Evolutionary conservation across 2,329 filamentous ascomycete species (phyloP).

Genomic region (Fusarium aywerte): DNA sequence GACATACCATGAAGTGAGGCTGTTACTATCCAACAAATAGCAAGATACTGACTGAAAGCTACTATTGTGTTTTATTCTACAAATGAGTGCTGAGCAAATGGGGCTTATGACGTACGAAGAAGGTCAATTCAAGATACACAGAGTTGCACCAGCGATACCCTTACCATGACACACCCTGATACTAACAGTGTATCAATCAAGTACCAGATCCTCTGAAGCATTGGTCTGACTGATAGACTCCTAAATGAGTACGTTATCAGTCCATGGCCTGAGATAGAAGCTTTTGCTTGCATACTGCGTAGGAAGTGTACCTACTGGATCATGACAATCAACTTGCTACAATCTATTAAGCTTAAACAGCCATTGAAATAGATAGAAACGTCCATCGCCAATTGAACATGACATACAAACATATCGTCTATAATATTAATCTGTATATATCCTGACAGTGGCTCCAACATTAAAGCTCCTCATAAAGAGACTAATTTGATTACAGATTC

Average conservation of each 20-base stretch:
- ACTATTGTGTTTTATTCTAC: neutral
- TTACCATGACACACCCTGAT: neutral
- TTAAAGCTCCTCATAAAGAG: neutral
- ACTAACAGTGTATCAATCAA: neutral
- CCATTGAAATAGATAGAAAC: neutral
- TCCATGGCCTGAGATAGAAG: neutral
- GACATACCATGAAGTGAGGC: neutral
- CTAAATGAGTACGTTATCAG: neutral
- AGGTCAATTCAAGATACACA: neutral
- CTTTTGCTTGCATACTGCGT: neutral
- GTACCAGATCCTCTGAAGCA: no score
- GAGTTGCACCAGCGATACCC: neutral
- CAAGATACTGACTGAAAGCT: neutral
- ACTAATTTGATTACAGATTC: slow-evolving; percentile 17
- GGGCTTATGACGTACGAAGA: neutral
- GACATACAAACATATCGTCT: neutral
- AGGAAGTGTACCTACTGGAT: neutral
- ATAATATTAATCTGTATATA: neutral
- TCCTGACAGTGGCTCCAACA: neutral
- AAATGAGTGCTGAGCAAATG: neutral
- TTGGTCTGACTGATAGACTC: neutral
- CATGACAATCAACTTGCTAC: neutral
- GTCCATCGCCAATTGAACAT: neutral
- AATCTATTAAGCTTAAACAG: neutral
- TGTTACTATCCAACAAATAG: neutral